Percentiles rank a stretch among this genome's conserved stretches.
These are phyloP conservation scores for Globisporangium cederbergense DNA, from an alignment of 352 stramenopile genomes.

Conservation along the genomic window DNA sequence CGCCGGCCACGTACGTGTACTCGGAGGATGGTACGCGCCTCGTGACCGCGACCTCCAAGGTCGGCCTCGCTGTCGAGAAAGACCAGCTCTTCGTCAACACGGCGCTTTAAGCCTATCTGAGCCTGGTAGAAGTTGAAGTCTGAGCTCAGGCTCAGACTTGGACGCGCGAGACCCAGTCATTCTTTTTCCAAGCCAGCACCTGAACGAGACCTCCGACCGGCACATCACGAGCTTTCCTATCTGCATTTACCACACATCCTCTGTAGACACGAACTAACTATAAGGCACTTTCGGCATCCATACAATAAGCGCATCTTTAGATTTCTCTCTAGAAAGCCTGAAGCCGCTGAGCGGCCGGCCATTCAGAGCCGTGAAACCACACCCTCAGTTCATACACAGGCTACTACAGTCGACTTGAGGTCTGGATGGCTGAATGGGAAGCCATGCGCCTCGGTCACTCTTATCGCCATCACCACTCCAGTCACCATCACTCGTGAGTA, in stretches of 20 bases:
- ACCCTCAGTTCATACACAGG: too few species aligned
- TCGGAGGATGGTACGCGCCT: conserved; percentile 26
- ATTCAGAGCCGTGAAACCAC: too few species aligned
- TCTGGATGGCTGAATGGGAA: conserved; percentile 5
- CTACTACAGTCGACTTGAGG: neutral
- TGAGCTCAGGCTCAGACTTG: neutral
- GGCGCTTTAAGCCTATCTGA: conserved; percentile 24
- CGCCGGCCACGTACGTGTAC: conserved; percentile 40
- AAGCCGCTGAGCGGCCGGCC: too few species aligned
- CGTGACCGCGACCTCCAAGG: conserved; percentile 48
- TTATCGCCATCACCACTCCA: neutral
- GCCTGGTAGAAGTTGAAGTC: neutral
- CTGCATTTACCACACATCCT: neutral
- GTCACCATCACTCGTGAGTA: neutral
- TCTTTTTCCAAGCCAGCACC: neutral
- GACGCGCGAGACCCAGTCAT: neutral
- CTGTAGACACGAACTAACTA: neutral
- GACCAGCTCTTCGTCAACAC: conserved; percentile 59
- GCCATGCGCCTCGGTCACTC: neutral
- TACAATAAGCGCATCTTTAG: too few species aligned
- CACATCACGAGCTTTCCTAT: neutral
- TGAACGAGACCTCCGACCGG: neutral
- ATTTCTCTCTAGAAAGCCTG: too few species aligned
- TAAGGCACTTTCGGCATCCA: too few species aligned
- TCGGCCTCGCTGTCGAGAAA: conserved; percentile 48